These are phyloP conservation scores for Paramecium sonneborni DNA, from an alignment of 73 alveolate species.

Conservation along the genomic window DNA sequence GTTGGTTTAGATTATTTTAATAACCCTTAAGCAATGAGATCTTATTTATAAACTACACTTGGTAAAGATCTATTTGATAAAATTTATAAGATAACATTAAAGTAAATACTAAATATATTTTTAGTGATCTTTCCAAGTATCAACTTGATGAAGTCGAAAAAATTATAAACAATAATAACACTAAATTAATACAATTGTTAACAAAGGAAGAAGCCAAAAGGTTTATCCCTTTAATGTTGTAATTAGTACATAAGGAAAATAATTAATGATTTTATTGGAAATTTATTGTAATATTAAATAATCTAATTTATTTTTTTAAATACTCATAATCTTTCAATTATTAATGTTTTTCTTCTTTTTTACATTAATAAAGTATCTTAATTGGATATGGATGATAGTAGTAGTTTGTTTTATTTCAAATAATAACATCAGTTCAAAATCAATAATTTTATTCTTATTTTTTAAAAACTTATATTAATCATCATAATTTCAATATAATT, in stretches of 20 bases:
- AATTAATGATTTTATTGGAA: not conserved
- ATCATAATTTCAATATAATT: too few relatives aligned
- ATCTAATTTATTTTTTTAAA: too few relatives aligned
- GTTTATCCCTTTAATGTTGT: not conserved
- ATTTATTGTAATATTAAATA: too few relatives aligned
- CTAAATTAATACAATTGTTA: not conserved
- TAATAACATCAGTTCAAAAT: too few relatives aligned
- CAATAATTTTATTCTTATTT: too few relatives aligned
- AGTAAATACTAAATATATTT: not conserved
- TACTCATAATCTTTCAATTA: too few relatives aligned
- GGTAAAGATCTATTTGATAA: not conserved
- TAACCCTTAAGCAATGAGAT: not conserved
- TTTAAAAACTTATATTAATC: too few relatives aligned
- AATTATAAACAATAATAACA: not conserved
- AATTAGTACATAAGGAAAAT: not conserved
- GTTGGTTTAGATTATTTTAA: not conserved
- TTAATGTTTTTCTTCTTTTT: not conserved
- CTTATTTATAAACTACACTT: not conserved
- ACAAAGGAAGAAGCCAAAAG: not conserved
- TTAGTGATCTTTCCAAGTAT: not conserved
- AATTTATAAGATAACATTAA: not conserved
- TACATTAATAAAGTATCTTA: not conserved
- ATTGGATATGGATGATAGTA: too few relatives aligned
- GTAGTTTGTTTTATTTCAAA: too few relatives aligned
- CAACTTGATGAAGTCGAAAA: constrained; percentile 3